phyloP scores from a whole-genome alignment of 2,329 filamentous ascomycete genomes.

The Xylaria multiplex region DNA sequence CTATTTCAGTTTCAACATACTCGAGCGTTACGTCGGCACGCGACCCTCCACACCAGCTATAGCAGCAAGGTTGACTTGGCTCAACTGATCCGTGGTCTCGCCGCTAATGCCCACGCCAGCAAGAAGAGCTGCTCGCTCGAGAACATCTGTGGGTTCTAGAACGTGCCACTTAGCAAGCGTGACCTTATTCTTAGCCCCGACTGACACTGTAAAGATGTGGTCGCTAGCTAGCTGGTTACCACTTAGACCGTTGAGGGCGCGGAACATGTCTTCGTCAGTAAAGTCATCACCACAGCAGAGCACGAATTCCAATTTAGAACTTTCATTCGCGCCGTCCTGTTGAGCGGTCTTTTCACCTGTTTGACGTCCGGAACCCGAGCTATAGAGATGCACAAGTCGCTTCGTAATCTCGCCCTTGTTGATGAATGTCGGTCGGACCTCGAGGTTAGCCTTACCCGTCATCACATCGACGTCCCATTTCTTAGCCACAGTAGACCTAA shows the following conservation, averaged over 20 bases:
- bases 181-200: conserved; percentile 90
- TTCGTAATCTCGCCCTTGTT: conserved; percentile 98
- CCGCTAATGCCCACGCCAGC: conserved; percentile 56
- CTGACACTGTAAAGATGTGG: conserved; percentile 88
- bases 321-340: conserved; percentile 55
- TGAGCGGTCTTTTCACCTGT: conserved; percentile 38
- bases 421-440: conserved; percentile 95
- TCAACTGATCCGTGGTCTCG: conserved; percentile 54
- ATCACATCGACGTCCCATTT: conserved; percentile 95
- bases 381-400: conserved; percentile 80
- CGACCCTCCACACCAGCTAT: conserved; percentile 64
- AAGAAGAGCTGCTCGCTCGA: conserved; percentile 71
- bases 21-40: conserved; percentile 51
- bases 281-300: conserved; percentile 95
- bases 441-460: conserved; percentile 94
- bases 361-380: conserved; percentile 52
- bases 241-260: conserved; percentile 72
- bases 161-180: conserved; percentile 92
- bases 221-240: conserved; percentile 66
- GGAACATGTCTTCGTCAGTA: conserved; percentile 98
- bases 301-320: conserved; percentile 79
- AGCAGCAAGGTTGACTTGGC: conserved; percentile 67
- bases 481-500: conserved; percentile 79
- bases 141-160: conserved; percentile 87
- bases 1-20: neutral